These are phyloP conservation scores for Fagus sylvatica DNA, from an alignment of 306 rosid species.

Conservation along the genomic window DNA sequence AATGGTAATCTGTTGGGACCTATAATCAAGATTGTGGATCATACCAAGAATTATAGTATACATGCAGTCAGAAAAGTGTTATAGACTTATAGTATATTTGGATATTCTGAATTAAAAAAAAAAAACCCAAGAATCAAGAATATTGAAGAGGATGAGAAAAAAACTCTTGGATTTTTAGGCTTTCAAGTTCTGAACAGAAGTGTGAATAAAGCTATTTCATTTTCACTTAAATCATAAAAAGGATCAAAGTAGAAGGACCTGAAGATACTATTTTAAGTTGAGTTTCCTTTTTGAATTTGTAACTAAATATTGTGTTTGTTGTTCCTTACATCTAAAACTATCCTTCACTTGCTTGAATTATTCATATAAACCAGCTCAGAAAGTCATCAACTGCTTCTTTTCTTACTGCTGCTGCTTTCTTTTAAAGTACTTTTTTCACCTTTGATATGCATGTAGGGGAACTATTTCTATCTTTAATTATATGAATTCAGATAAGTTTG, in stretches of 20 bases:
- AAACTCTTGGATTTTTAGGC: neutral
- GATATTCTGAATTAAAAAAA: neutral
- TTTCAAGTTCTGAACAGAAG: neutral
- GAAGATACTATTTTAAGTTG: neutral
- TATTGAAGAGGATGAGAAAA: neutral
- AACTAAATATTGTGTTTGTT: neutral
- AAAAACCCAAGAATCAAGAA: neutral
- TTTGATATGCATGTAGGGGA: constrained; percentile 14
- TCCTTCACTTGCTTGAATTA: neutral
- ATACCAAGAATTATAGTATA: neutral
- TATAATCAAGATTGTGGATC: neutral
- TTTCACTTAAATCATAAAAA: neutral
- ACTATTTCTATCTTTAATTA: neutral
- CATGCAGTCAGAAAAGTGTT: neutral
- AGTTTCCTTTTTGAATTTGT: neutral
- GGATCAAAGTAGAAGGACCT: neutral
- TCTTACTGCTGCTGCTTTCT: neutral
- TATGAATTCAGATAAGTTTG: constrained; percentile 1
- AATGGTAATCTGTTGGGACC: no score
- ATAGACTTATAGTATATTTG: neutral
- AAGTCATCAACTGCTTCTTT: neutral
- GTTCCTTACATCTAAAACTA: neutral
- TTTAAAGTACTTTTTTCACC: neutral
- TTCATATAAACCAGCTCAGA: neutral
- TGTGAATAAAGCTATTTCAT: neutral